phyloP scores from a whole-genome alignment of 441 rosid genomes.

The Hypseocharis bilobata region DNA sequence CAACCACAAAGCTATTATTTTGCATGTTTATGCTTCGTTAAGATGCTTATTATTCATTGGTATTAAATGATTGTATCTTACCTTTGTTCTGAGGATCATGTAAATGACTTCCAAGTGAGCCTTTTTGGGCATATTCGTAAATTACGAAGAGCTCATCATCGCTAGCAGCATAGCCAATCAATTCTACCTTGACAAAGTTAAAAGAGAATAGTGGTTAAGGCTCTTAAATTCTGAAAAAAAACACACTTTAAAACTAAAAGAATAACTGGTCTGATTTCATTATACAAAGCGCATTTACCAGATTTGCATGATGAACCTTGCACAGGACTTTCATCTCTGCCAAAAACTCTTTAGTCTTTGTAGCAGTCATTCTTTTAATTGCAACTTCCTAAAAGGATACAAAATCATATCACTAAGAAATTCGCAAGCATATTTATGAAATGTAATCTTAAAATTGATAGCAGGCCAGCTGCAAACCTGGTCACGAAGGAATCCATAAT shows the following conservation, averaged over 20 bases:
- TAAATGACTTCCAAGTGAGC: slow-evolving; percentile 71
- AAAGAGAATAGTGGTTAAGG: slow-evolving; percentile 28
- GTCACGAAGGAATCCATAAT: slow-evolving; percentile 60
- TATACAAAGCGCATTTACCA: slow-evolving; percentile 41
- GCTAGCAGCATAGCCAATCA: slow-evolving; percentile 82
- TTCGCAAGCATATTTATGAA: not conserved
- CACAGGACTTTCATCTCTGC: slow-evolving; percentile 94
- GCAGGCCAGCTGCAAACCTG: slow-evolving; percentile 41
- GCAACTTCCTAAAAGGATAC: slow-evolving; percentile 65
- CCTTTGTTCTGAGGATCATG: slow-evolving; percentile 92
- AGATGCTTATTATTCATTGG: not conserved
- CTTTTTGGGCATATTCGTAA: slow-evolving; percentile 84
- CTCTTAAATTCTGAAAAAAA: slow-evolving; percentile 14
- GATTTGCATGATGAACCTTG: slow-evolving; percentile 90
- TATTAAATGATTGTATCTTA: slow-evolving; percentile 19
- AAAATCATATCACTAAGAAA: slow-evolving; percentile 12
- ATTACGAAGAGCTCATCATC: slow-evolving; percentile 74
- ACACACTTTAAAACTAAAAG: not conserved
- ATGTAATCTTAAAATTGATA: not conserved
- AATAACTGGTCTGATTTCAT: not conserved
- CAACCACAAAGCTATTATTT: not conserved
- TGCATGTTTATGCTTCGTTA: not conserved
- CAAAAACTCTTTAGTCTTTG: slow-evolving; percentile 82
- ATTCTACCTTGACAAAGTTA: slow-evolving; percentile 70
- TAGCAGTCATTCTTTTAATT: slow-evolving; percentile 85